These are phyloP conservation scores for Nicotiana undulata DNA, from an alignment of 257 asterid species.

Conservation along the genomic window DNA sequence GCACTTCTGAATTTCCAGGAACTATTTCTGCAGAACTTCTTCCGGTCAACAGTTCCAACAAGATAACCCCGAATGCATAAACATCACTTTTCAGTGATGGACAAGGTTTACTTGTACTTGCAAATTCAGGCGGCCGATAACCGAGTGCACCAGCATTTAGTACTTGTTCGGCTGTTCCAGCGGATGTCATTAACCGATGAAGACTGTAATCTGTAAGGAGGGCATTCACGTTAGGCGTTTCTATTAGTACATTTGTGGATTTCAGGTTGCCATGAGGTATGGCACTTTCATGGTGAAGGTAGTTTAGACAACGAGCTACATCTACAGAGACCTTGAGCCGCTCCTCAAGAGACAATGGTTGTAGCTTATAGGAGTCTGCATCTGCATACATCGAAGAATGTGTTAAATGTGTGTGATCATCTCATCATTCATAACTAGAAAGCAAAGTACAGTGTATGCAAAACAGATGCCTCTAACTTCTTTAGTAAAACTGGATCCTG, in stretches of 20 bases:
- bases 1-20: conserved; percentile 37
- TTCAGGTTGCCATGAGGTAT: conserved; percentile 94
- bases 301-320: conserved; percentile 60
- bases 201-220: conserved; percentile 77
- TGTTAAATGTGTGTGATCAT: not conserved
- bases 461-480: not conserved
- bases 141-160: conserved; percentile 71
- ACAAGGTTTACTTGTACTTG: conserved; percentile 62
- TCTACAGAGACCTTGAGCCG: conserved; percentile 59
- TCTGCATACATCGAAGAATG: conserved; percentile 37
- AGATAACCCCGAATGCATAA: conserved; percentile 66
- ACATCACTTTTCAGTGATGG: conserved; percentile 86
- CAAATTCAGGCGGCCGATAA: conserved; percentile 84
- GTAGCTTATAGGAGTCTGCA: conserved; percentile 33
- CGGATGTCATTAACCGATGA: conserved; percentile 67
- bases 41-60: conserved; percentile 70
- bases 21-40: conserved; percentile 55
- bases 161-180: conserved; percentile 79
- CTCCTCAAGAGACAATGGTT: conserved; percentile 43
- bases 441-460: not conserved
- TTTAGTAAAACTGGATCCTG: not conserved
- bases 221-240: conserved; percentile 32
- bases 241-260: conserved; percentile 68
- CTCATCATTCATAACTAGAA: not conserved
- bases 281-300: conserved; percentile 65